Evolutionary conservation across 129 eudicot species (phyloP), one percentile per base, ranked within the genome.

Genomic region (Oenanthe sinensis): DNA sequence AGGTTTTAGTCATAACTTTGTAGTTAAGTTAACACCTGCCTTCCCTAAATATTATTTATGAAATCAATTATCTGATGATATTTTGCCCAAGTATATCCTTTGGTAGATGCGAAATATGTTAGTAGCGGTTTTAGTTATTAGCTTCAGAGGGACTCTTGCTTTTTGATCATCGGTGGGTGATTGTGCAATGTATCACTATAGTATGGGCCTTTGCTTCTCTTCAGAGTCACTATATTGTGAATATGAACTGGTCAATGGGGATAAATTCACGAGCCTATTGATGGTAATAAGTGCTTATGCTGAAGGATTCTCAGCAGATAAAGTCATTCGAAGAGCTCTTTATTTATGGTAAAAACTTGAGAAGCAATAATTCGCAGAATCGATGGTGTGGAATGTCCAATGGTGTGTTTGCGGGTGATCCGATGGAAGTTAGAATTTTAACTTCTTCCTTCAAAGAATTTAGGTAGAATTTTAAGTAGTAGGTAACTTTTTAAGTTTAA

Each of bases 241-340:
- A 71, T 79, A 74, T 24, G 39, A 43, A 50, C 93, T 92, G 99
- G 99, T 92, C 79, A 72, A 87, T 16, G 99, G 99, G 42, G 92
- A 96, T 89, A 96, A 96, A 77, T 96, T 96, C 78, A 90, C 90
- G 11, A 90, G 88, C 85, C 91, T 96, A n/a, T 84, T 92, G 88
- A 90, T 81, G 26, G 99, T 97, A 5, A 96, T 96, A 33, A 88
- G 95, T 78, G 99, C 99, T 11, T 96, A 96, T 84, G 99, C 97
- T 26, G 97, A 96, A 89, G 99, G 99, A 49, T 92, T 85, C 87
- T 96, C 99, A 24, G 96, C 97, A 55, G 99, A 96, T 86, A 65
- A 87, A 39, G 85, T 96, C 79, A 96, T 96, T 39, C 90, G 97
- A 84, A 87, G 92, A 79, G 91, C 91, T 40, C 82, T 85, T 43